Percentiles rank a stretch among this genome's conserved stretches.
phyloP scores from a whole-genome alignment of 2,329 filamentous ascomycete species.

The Didymellaceae sp. region DNA sequence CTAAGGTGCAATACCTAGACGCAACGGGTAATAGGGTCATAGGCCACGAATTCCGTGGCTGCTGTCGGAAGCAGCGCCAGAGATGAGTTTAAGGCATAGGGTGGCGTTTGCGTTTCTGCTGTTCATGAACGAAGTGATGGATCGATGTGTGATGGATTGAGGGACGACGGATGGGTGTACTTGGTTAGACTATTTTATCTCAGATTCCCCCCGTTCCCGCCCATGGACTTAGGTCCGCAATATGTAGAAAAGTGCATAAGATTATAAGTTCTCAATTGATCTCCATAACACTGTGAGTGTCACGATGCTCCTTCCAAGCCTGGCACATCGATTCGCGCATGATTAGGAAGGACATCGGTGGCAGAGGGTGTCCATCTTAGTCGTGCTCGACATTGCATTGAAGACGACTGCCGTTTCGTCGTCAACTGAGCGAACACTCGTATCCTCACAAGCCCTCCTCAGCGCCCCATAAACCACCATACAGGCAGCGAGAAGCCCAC shows the following conservation, averaged over 20 bases:
- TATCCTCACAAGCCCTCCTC: no score
- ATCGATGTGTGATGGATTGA: background rate
- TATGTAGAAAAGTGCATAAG: conserved; percentile 14
- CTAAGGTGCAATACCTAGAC: background rate
- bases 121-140: conserved; percentile 6
- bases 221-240: conserved; percentile 4
- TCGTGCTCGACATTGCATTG: no score
- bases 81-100: conserved; percentile 11
- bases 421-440: no score
- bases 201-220: conserved; percentile 30
- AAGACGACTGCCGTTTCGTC: no score
- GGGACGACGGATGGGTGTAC: conserved; percentile 1
- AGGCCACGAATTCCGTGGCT: background rate
- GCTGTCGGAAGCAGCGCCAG: background rate
- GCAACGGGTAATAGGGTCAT: background rate
- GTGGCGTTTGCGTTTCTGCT: conserved; percentile 12
- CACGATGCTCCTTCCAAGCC: no score
- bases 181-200: conserved; percentile 27
- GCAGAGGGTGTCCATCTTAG: no score
- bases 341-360: no score
- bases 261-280: background rate
- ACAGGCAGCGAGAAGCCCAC: no score
- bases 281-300: no score
- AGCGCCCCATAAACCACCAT: no score
- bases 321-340: no score